A percentile compares a stretch with the other conserved stretches of the same genome.
Evolutionary conservation across 108 stramenopile species (phyloP).

Genomic region (Phaeodactylum tricornutum): DNA sequence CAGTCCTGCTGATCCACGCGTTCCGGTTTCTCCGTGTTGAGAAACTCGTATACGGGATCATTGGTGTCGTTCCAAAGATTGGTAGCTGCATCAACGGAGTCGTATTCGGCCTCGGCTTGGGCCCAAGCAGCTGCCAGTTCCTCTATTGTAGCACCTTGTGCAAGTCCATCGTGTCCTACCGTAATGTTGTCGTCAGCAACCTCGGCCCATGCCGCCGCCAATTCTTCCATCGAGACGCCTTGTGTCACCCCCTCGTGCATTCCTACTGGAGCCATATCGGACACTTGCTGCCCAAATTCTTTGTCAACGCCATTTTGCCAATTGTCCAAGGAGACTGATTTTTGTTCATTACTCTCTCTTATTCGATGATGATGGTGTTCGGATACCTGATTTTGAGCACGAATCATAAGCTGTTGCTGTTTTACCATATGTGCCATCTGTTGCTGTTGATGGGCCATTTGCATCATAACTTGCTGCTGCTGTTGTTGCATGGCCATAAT

Average conservation of each 20-base stretch:
- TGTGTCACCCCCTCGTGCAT: constrained; percentile 4
- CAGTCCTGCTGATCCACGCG: constrained; percentile 25
- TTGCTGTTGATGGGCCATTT: constrained; percentile 50
- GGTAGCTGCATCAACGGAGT: not conserved
- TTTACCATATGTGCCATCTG: constrained; percentile 23
- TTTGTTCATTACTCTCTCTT: constrained; percentile 1
- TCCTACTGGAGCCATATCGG: constrained; percentile 3
- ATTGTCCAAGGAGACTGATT: constrained; percentile 4
- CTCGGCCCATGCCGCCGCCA: constrained; percentile 7
- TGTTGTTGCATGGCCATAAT: constrained; percentile 17
- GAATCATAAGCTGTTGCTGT: constrained; percentile 27
- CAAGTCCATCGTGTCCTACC: constrained; percentile 18
- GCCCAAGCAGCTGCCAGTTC: constrained; percentile 70
- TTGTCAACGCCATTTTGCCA: constrained; percentile 17
- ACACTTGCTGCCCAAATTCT: constrained; percentile 3
- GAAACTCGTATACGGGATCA: constrained; percentile 1
- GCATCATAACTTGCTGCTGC: constrained; percentile 41
- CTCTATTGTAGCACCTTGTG: constrained; percentile 52
- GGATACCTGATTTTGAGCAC: constrained; percentile 8
- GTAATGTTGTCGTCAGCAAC: constrained; percentile 6
- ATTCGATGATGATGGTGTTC: constrained; percentile 14
- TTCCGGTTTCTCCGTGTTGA: not conserved
- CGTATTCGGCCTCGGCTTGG: constrained; percentile 62
- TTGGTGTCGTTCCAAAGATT: constrained; percentile 7
- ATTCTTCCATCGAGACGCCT: not conserved